Conservation (phyloP, 768 basidiomycete species). For the Auricularia sp. region DNA sequence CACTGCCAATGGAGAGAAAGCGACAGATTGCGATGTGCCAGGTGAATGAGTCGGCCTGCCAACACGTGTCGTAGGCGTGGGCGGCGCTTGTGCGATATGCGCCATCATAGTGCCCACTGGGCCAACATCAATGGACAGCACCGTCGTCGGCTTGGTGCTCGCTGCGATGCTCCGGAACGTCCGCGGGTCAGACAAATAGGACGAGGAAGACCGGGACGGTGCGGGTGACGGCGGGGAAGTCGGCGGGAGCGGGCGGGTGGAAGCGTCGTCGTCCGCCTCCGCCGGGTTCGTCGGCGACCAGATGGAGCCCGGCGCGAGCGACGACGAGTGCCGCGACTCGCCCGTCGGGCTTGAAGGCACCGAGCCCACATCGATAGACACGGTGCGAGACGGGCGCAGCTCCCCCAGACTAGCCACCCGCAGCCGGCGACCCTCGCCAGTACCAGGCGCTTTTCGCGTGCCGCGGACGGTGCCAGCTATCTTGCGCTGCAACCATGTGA, state of each 20-base stretch:
- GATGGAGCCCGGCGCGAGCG: constrained; percentile 58
- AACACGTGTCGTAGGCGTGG: constrained; percentile 38
- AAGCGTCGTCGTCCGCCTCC: constrained; percentile 93
- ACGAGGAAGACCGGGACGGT: constrained; percentile 74
- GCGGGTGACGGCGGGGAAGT: constrained; percentile 81
- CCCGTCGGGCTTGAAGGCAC: background rate
- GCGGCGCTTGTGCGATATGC: constrained; percentile 81
- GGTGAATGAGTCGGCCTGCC: constrained; percentile 4
- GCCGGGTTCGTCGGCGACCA: constrained; percentile 69
- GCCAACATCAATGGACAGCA: constrained; percentile 79
- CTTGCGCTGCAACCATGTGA: constrained; percentile 86
- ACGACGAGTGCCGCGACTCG: constrained; percentile 30
- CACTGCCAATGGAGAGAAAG: constrained; percentile 57
- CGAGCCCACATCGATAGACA: background rate
- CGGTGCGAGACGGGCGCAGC: background rate
- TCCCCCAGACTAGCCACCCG: background rate
- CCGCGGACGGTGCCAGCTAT: constrained; percentile 56
- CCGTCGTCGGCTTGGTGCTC: constrained; percentile 90
- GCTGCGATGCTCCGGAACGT: constrained; percentile 77
- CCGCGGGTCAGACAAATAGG: constrained; percentile 69
- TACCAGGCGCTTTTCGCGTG: constrained; percentile 37
- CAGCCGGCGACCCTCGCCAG: background rate
- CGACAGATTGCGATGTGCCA: constrained; percentile 35
- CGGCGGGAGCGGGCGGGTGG: constrained; percentile 80
- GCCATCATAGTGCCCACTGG: constrained; percentile 48